phyloP scores from a whole-genome alignment of 139 green algal species.

The Asterochloris sp. region DNA sequence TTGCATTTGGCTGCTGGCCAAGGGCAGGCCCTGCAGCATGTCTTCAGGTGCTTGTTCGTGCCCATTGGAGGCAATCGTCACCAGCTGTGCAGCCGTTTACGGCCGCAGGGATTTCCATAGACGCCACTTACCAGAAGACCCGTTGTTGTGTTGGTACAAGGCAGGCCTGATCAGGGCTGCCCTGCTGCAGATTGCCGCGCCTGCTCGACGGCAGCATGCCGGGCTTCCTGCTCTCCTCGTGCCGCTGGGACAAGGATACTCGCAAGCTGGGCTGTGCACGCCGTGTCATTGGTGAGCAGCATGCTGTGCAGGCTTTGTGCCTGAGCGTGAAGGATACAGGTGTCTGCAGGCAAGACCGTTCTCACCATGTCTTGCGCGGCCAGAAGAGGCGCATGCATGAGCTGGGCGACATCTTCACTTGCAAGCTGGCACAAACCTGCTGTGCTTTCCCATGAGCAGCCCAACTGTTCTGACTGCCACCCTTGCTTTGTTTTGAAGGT shows the following conservation, averaged over 20 bases:
- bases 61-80: no score
- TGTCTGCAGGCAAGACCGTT: not conserved
- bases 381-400: not conserved
- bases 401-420: not conserved
- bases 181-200: conserved; percentile 14
- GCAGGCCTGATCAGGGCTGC: not conserved
- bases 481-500: no score
- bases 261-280: conserved; percentile 29
- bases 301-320: not conserved
- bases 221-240: conserved; percentile 21
- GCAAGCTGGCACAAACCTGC: not conserved
- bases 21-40: no score
- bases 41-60: no score
- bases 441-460: not conserved
- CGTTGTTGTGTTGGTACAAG: not conserved
- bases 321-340: not conserved
- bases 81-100: no score
- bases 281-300: conserved; percentile 4
- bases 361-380: not conserved
- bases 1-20: no score
- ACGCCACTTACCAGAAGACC: not conserved
- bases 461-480: no score
- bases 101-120: not conserved
- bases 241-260: conserved; percentile 26
- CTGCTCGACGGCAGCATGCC: conserved; percentile 20